Base-by-base conservation (phyloP, 139 green algal genomes). In the Diplosphaera chodatii region DNA sequence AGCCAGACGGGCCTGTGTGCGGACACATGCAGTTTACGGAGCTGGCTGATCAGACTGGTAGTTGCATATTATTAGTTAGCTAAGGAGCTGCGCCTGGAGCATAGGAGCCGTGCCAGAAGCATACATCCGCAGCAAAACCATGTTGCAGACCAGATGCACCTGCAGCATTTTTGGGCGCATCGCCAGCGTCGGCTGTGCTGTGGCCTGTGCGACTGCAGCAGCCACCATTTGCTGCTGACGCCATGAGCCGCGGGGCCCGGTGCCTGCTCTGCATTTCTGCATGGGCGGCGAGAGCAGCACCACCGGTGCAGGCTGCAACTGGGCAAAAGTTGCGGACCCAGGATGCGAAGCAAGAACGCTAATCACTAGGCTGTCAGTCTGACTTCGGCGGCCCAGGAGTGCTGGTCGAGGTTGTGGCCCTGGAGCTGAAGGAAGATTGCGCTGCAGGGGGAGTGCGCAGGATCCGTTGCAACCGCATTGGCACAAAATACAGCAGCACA, bases 401-500 rank as follows among this genome's bases (percentile, higher is more conserved):
- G 48, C 48, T 59, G 18, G 48, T n/a, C 18, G 62, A 66, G 62
- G 18, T n/a, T 18, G 62, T 32, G 62, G 62, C 62, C 5, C n/a
- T n/a, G n/a, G n/a, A n/a, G n/a, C n/a, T n/a, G n/a, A n/a, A n/a
- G n/a, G n/a, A n/a, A n/a, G n/a, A n/a, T n/a, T 33, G 21, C 25
- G 62, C 62, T 23, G 29, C 18, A 22, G 25, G 62, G 13, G 29
- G 6, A 2, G 3, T 16, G 20, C 62, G 8, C 29, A 18, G 10
- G 64, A 29, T 55, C 31, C 34, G 64, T 8, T 28, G 31, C 31
- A 41, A 1, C 15, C 34, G 64, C 15, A 30, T 20, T 8, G 64
- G 64, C 29, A 68, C 1, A 13, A 68, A 37, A 31, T 68, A 68
- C 8, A 68, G 64, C 64, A 68, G 64, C 29, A 68, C 64, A 23